These are phyloP conservation scores for Fusarium globosum DNA, from an alignment of 2,329 filamentous ascomycete genomes.

Conservation along the genomic window DNA sequence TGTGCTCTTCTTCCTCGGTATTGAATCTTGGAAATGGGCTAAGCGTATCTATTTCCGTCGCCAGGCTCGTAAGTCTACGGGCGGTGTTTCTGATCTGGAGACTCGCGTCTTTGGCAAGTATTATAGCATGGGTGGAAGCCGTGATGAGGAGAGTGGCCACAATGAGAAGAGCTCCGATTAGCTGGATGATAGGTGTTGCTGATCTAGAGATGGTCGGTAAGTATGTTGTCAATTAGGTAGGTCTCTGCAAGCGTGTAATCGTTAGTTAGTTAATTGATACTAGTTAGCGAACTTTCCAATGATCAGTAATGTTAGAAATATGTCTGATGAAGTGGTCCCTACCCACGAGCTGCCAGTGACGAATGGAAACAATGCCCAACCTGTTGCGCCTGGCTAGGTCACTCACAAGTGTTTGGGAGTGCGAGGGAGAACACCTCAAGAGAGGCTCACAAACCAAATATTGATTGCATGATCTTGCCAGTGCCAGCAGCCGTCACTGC, in stretches of 20 bases:
- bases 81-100: slow-evolving; percentile 45
- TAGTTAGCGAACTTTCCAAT: neutral
- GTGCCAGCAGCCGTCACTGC: fast-evolving
- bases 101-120: slow-evolving; percentile 50
- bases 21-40: slow-evolving; percentile 68
- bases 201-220: neutral
- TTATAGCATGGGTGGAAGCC: slow-evolving; percentile 39
- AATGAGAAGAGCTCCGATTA: slow-evolving; percentile 8
- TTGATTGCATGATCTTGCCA: neutral
- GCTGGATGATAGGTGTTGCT: neutral
- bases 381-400: too few species aligned
- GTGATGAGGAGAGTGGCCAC: slow-evolving; percentile 33
- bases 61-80: slow-evolving; percentile 39
- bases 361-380: fast-evolving
- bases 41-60: slow-evolving; percentile 61
- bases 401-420: neutral
- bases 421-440: too few species aligned
- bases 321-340: fast-evolving
- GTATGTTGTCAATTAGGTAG: neutral
- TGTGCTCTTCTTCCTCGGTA: slow-evolving; percentile 66
- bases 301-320: too few species aligned
- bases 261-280: neutral
- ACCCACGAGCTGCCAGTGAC: fast-evolving
- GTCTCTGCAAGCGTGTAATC: neutral
- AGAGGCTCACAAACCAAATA: neutral